Percentiles rank a stretch among this genome's conserved stretches.
Evolutionary conservation across 2,329 filamentous ascomycete species (phyloP).

Genomic region (Ciborinia camelliae): DNA sequence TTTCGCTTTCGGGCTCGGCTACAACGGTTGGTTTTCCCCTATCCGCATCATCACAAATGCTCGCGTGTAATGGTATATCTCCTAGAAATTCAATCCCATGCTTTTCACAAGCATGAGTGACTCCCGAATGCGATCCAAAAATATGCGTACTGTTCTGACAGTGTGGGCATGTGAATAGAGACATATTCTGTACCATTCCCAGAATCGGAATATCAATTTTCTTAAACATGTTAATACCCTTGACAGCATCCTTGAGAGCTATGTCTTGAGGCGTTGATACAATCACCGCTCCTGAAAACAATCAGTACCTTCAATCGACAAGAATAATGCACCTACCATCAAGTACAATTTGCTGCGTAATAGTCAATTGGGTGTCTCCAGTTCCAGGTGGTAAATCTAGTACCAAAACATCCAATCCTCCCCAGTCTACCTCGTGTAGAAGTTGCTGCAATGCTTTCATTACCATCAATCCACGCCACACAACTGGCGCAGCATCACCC

Average conservation of each 20-base stretch:
- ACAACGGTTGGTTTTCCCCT: conserved; percentile 86
- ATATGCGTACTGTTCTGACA: conserved; percentile 73
- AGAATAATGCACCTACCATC: conserved; percentile 57
- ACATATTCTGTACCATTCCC: conserved; percentile 92
- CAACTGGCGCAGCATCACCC: conserved; percentile 74
- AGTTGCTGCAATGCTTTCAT: conserved; percentile 96
- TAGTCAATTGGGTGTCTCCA: conserved; percentile 93
- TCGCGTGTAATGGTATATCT: conserved; percentile 82
- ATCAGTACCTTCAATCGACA: conserved; percentile 1
- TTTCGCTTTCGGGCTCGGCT: conserved; percentile 71
- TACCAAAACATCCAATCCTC: conserved; percentile 79
- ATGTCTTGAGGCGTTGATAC: conserved; percentile 93
- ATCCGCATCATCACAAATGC: conserved; percentile 84
- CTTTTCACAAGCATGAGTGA: conserved; percentile 65
- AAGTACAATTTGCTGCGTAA: conserved; percentile 88
- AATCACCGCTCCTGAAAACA: conserved; percentile 64
- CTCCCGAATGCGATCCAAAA: conserved; percentile 65
- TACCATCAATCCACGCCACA: conserved; percentile 96
- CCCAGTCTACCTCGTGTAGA: conserved; percentile 93
- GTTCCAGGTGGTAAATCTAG: conserved; percentile 92
- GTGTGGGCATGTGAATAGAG: conserved; percentile 74
- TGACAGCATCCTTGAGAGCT: conserved; percentile 84
- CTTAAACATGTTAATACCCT: conserved; percentile 89
- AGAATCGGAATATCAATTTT: conserved; percentile 72
- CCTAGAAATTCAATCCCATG: conserved; percentile 77